phyloP scores from a whole-genome alignment of 2,329 filamentous ascomycete genomes.

The Stemphylium lycopersici region DNA sequence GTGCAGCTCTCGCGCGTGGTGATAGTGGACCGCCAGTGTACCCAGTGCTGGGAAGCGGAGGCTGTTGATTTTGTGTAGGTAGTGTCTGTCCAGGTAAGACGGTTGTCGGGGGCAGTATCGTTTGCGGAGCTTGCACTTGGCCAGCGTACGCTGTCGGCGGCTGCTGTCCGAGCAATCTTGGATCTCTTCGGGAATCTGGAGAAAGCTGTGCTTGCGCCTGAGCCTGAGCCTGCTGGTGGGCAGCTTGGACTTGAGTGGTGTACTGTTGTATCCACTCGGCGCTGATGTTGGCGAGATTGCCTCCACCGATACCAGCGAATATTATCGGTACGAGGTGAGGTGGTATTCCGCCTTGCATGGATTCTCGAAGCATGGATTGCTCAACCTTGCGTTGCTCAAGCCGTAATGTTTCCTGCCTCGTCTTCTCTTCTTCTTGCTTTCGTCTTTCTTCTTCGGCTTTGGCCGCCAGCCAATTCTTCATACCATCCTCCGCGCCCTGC shows the following conservation, averaged over 20 bases:
- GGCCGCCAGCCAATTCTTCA: slow-evolving; percentile 58
- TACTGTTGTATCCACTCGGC: slow-evolving; percentile 60
- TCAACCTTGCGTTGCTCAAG: slow-evolving; percentile 61
- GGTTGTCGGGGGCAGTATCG: slow-evolving; percentile 40
- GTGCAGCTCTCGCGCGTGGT: slow-evolving; percentile 42
- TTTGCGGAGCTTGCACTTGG: slow-evolving; percentile 39
- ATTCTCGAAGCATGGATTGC: slow-evolving; percentile 59
- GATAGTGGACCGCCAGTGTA: slow-evolving; percentile 43
- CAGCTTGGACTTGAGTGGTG: slow-evolving; percentile 52
- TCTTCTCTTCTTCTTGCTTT: slow-evolving; percentile 61
- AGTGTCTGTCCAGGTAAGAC: slow-evolving; percentile 48
- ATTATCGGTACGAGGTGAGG: slow-evolving; percentile 60
- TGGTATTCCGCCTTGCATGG: slow-evolving; percentile 58
- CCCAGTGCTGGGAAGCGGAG: slow-evolving; percentile 47
- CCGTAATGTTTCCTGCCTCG: slow-evolving; percentile 56
- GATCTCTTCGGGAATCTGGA: slow-evolving; percentile 52
- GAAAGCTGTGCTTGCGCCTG: slow-evolving; percentile 49
- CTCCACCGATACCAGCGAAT: slow-evolving; percentile 59
- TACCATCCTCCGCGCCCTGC: slow-evolving; percentile 59
- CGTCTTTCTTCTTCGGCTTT: slow-evolving; percentile 61
- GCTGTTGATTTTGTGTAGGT: slow-evolving; percentile 46
- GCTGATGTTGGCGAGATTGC: slow-evolving; percentile 55
- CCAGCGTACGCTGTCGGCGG: slow-evolving; percentile 40
- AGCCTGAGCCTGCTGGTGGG: slow-evolving; percentile 52
- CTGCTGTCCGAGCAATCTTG: slow-evolving; percentile 50